Evolutionary conservation across 2,329 filamentous ascomycete species (phyloP).

Genomic region (Furcasterigmium sp.): DNA sequence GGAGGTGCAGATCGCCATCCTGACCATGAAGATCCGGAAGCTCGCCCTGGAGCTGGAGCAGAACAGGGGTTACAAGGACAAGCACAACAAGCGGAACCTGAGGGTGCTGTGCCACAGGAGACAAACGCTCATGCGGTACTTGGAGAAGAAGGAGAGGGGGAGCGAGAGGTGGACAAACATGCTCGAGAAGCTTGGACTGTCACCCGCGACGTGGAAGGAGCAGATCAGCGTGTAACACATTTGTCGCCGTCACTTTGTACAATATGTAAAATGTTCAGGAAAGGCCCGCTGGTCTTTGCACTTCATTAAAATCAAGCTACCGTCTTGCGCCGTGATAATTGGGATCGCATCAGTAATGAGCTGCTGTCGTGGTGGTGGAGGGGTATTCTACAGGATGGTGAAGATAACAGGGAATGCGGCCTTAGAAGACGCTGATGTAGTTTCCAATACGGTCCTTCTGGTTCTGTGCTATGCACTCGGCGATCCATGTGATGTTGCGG

Average conservation of each 20-base stretch:
- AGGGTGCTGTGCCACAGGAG: slow-evolving; percentile 79
- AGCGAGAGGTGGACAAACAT: slow-evolving; percentile 86
- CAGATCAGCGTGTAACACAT: slow-evolving; percentile 68
- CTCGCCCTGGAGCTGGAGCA: slow-evolving; percentile 67
- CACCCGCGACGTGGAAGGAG: slow-evolving; percentile 81
- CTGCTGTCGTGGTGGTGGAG: neutral
- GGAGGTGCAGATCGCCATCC: slow-evolving; percentile 94
- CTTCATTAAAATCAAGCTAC: slow-evolving; percentile 11
- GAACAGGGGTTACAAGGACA: slow-evolving; percentile 72
- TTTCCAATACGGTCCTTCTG: slow-evolving; percentile 99
- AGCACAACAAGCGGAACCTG: slow-evolving; percentile 89
- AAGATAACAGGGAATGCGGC: slow-evolving; percentile 9
- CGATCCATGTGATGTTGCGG: slow-evolving; percentile 98
- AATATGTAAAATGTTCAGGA: slow-evolving; percentile 28
- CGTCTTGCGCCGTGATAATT: slow-evolving; percentile 29
- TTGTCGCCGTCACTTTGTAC: slow-evolving; percentile 38
- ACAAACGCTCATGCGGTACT: slow-evolving; percentile 82
- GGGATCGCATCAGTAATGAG: slow-evolving; percentile 17
- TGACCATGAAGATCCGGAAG: slow-evolving; percentile 88
- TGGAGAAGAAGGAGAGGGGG: slow-evolving; percentile 84
- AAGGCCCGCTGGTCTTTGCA: slow-evolving; percentile 9
- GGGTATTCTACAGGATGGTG: slow-evolving; percentile 37
- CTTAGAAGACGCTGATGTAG: slow-evolving; percentile 95
- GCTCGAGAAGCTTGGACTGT: slow-evolving; percentile 77
- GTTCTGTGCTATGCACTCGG: slow-evolving; percentile 98